Evolutionary conservation across 169 alveolate genomes (phyloP), one percentile per base, ranked within the genome.

Genomic region (Eimeria maxima): DNA sequence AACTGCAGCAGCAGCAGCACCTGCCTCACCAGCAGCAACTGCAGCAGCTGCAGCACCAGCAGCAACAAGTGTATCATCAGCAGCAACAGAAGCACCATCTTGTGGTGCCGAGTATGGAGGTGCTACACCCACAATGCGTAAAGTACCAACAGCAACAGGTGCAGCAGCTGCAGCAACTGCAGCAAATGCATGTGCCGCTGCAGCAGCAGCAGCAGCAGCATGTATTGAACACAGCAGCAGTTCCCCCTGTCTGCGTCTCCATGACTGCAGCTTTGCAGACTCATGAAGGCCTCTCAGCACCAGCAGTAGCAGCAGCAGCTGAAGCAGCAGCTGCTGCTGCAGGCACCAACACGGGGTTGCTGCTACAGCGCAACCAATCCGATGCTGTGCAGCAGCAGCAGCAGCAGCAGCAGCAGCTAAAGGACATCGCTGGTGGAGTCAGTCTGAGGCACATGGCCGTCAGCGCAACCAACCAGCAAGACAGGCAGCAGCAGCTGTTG

Each of bases 241-340:
- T 55, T 33, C 18, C 42, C 1, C 57, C 86, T 55, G 86, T 74
- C 29, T 27, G 86, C 24, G 55, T 27, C 86, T 74, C 86, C 55
- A 42, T 38, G 86, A 24, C 24, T 33, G 20, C 86, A 74, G 50
- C 33, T 74, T 13, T 74, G 14, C 86, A 38, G 57, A 74, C 57
- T 1, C 86, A 74, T 24, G 86, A 74, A 13, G 57, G 55, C 18
- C 50, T 74, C 24, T 74, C 86, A 27, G 27, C 86, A 74, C 57
- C 57, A 11, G 8, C 57, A 11, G 55, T 1, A 29, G 86, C 86
- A 74, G 57, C 86, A 74, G 86, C 57, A 74, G 86, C 80, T 18
- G 80, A 47, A 74, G 57, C 86, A 74, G 86, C 57, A 74, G 86
- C 86, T 29, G 86, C 86, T 18, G 55, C 33, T n/a, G 55, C 86